Conservation (phyloP, 2,329 filamentous ascomycete species). For the Verticillium zaregamsianum region DNA sequence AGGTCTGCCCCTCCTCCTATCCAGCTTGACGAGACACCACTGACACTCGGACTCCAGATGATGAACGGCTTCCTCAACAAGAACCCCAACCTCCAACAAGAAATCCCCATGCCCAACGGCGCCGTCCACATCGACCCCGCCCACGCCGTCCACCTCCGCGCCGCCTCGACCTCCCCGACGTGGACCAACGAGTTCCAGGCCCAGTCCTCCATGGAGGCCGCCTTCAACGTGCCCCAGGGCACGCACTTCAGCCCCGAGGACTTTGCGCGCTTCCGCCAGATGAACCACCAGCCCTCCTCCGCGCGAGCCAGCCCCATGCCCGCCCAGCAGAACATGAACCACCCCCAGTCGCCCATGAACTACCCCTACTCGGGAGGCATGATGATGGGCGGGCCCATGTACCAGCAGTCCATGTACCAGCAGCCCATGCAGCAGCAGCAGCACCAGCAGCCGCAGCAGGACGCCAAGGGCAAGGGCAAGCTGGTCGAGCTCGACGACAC, state of each 20-base stretch:
- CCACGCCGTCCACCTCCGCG: conserved; percentile 49
- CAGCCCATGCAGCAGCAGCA: conserved; percentile 51
- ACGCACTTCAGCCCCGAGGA: conserved; percentile 75
- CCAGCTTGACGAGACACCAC: neutral
- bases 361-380: conserved; percentile 17
- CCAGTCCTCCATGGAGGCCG: conserved; percentile 68
- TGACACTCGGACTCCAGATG: conserved; percentile 53
- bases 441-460: conserved; percentile 42
- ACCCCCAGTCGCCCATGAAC: conserved; percentile 9
- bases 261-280: conserved; percentile 81
- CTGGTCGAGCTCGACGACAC: conserved; percentile 90
- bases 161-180: conserved; percentile 48
- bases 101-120: conserved; percentile 47
- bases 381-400: conserved; percentile 47
- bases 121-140: conserved; percentile 42
- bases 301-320: conserved; percentile 57
- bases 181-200: conserved; percentile 51
- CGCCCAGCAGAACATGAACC: conserved; percentile 41
- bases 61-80: conserved; percentile 92
- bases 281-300: conserved; percentile 47
- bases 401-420: conserved; percentile 49
- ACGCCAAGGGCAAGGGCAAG: conserved; percentile 79
- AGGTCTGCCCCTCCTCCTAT: conserved; percentile 41
- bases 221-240: conserved; percentile 55
- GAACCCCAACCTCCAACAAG: conserved; percentile 53